Percentiles rank a stretch among this genome's conserved stretches.
phyloP scores from a whole-genome alignment of 257 asterid species.

The Scutellaria baicalensis region DNA sequence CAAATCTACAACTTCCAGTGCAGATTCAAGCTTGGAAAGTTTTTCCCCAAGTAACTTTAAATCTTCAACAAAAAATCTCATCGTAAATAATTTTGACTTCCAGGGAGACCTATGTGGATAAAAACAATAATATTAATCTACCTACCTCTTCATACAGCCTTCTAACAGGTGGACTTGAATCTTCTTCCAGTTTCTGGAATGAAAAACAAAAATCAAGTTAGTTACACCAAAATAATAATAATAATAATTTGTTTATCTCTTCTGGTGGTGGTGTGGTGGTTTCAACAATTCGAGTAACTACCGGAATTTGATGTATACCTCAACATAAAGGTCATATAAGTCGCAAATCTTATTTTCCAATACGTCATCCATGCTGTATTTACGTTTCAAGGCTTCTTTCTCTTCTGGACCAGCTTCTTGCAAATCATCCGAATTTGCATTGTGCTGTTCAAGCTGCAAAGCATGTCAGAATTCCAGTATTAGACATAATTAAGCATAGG shows the following conservation, averaged over 20 bases:
- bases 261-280: neutral
- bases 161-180: constrained; percentile 79
- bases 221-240: constrained; percentile 4
- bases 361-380: constrained; percentile 54
- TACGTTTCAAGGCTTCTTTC: constrained; percentile 57
- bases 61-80: neutral
- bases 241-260: neutral
- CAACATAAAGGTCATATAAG: constrained; percentile 75
- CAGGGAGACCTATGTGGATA: neutral
- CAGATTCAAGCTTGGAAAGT: neutral
- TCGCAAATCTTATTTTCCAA: constrained; percentile 83
- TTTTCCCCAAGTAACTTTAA: neutral
- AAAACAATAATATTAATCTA: neutral
- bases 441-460: constrained; percentile 61
- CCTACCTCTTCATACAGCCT: constrained; percentile 84
- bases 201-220: constrained; percentile 11
- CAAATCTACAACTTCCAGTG: neutral
- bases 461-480: constrained; percentile 11
- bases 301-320: constrained; percentile 35
- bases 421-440: constrained; percentile 60
- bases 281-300: neutral
- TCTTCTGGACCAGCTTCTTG: constrained; percentile 58
- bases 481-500: neutral
- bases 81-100: neutral
- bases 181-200: constrained; percentile 71